These are phyloP conservation scores for Tricholoma matsutake DNA, from an alignment of 768 basidiomycete species.

Conservation along the genomic window DNA sequence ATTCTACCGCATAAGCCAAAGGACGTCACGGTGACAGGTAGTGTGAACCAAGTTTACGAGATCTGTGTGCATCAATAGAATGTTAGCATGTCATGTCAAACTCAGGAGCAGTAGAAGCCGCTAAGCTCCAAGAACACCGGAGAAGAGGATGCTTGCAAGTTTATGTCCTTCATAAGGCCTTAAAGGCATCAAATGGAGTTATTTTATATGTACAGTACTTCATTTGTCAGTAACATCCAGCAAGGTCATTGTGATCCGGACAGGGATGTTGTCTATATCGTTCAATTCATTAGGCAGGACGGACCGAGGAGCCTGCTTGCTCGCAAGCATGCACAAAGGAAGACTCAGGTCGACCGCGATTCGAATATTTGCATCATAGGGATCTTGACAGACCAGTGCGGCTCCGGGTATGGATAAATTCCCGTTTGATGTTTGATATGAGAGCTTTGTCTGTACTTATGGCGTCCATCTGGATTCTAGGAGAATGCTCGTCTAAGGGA, in stretches of 20 bases:
- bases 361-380: background rate
- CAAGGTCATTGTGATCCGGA: constrained; percentile 6
- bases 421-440: background rate
- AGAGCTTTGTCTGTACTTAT: background rate
- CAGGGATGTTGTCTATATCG: constrained; percentile 1
- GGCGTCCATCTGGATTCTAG: background rate
- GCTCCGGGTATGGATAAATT: background rate
- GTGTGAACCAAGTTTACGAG: constrained; percentile 3
- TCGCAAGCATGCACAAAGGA: background rate
- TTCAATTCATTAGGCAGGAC: background rate
- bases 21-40: constrained; percentile 2
- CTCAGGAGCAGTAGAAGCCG: constrained; percentile 6
- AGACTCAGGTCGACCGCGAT: background rate
- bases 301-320: background rate
- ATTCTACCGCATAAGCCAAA: background rate
- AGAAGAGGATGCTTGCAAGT: background rate
- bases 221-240: background rate
- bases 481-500: background rate
- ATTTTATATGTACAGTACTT: background rate
- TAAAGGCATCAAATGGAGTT: background rate
- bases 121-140: background rate
- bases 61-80: constrained; percentile 7
- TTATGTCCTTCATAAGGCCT: background rate
- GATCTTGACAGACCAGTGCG: too few relatives aligned
- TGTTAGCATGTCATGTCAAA: constrained; percentile 20